phyloP scores from a whole-genome alignment of 2,329 filamentous ascomycete genomes.

The Penicillium decumbens region DNA sequence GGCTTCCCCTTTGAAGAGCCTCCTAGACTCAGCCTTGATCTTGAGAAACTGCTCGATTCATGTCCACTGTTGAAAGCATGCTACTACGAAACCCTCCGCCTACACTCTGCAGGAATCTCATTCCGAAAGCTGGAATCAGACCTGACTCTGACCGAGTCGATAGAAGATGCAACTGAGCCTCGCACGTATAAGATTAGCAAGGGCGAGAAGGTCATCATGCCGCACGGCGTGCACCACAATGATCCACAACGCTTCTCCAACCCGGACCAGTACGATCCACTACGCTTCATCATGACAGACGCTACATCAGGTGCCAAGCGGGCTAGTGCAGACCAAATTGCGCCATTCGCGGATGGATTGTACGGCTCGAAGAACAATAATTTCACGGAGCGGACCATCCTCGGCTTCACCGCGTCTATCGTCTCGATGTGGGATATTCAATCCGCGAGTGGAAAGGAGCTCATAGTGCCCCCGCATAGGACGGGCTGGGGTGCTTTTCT shows the following conservation, averaged over 20 bases:
- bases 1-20: slow-evolving; percentile 44
- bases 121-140: slow-evolving; percentile 41
- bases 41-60: slow-evolving; percentile 39
- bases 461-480: slow-evolving; percentile 50
- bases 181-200: slow-evolving; percentile 40
- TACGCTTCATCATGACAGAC: slow-evolving; percentile 45
- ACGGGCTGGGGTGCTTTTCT: slow-evolving; percentile 49
- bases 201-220: slow-evolving; percentile 43
- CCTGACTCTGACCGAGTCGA: slow-evolving; percentile 38
- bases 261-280: slow-evolving; percentile 43
- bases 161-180: slow-evolving; percentile 36
- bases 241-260: slow-evolving; percentile 41
- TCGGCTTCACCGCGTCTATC: slow-evolving; percentile 51
- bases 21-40: slow-evolving; percentile 41
- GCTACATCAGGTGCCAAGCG: slow-evolving; percentile 33
- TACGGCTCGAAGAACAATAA: slow-evolving; percentile 49
- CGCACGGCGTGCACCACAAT: slow-evolving; percentile 44
- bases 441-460: slow-evolving; percentile 42
- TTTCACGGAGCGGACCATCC: slow-evolving; percentile 49
- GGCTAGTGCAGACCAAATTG: slow-evolving; percentile 41
- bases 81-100: slow-evolving; percentile 45
- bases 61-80: slow-evolving; percentile 47
- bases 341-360: slow-evolving; percentile 48
- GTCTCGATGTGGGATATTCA: slow-evolving; percentile 55
- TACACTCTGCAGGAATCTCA: slow-evolving; percentile 42